Conservation (phyloP, 2,329 filamentous ascomycete species). For the Colletotrichum cereale region DNA sequence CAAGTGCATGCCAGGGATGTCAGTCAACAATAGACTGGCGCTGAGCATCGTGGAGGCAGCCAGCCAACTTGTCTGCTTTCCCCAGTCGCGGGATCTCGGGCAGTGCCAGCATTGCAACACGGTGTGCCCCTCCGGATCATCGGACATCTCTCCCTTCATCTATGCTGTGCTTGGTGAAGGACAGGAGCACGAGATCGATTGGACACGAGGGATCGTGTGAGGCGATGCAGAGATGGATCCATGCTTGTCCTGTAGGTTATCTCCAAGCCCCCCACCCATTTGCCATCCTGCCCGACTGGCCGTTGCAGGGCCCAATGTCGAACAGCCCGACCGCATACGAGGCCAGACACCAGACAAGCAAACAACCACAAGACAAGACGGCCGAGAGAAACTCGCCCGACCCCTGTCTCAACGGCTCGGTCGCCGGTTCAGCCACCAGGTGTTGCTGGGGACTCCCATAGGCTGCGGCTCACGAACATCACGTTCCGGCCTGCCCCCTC, state of each 20-base stretch:
- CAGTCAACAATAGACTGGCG: not conserved
- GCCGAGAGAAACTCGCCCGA: constrained; percentile 16
- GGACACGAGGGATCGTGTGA: not conserved
- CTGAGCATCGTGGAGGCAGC: not conserved
- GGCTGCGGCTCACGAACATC: constrained; percentile 4
- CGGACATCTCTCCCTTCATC: not conserved
- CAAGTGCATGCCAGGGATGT: not conserved
- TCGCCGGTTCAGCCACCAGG: constrained; percentile 23
- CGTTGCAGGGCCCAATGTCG: not conserved
- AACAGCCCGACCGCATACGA: constrained; percentile 8
- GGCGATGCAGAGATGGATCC: not conserved
- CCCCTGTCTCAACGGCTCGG: constrained; percentile 20
- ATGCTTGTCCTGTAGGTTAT: not conserved
- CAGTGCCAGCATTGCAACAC: not conserved
- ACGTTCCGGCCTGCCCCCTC: not conserved
- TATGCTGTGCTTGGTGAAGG: constrained; percentile 6
- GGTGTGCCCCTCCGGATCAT: too few relatives aligned
- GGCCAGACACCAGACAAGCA: constrained; percentile 2
- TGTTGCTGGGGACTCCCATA: constrained; percentile 15
- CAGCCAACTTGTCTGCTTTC: not conserved
- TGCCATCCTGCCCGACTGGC: constrained; percentile 4
- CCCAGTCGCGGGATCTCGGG: too few relatives aligned
- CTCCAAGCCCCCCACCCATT: too few relatives aligned
- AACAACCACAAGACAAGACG: not conserved
- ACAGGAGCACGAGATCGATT: not conserved